Evolutionary conservation across 257 asterid species (phyloP).

Genomic region (Salvia rosmarinus): DNA sequence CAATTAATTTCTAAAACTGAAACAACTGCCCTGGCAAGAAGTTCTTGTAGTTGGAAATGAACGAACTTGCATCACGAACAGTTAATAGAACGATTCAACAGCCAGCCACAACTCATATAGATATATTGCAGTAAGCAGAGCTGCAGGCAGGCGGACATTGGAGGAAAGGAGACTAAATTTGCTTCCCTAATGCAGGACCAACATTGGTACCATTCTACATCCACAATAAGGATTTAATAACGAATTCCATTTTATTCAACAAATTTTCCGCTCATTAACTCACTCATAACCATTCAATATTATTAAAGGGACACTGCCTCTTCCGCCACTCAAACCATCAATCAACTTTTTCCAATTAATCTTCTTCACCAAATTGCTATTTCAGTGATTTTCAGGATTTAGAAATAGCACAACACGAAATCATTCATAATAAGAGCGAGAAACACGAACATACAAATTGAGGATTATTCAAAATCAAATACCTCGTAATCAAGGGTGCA

Average conservation of each 20-base stretch:
- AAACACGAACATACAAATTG: background rate
- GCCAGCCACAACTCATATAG: background rate
- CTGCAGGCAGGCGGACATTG: background rate
- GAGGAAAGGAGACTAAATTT: background rate
- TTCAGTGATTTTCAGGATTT: background rate
- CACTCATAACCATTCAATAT: background rate
- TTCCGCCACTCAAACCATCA: background rate
- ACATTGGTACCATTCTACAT: background rate
- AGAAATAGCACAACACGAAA: background rate
- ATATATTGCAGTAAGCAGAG: conserved; percentile 3
- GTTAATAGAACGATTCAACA: background rate
- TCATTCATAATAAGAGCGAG: background rate
- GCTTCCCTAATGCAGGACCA: too few relatives aligned
- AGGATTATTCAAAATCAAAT: background rate
- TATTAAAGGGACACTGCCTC: conserved; percentile 15
- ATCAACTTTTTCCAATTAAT: conserved; percentile 7
- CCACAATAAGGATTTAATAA: background rate
- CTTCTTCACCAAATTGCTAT: background rate
- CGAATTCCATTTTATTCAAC: background rate
- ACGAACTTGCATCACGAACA: background rate
- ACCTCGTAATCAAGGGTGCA: conserved; percentile 91
- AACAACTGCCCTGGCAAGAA: background rate
- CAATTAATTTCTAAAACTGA: conserved; percentile 6
- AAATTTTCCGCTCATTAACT: background rate
- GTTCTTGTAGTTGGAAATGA: background rate